Evolutionary conservation across 192 early-diverging fungal species (phyloP).

Genomic region (Coemansia sp.): DNA sequence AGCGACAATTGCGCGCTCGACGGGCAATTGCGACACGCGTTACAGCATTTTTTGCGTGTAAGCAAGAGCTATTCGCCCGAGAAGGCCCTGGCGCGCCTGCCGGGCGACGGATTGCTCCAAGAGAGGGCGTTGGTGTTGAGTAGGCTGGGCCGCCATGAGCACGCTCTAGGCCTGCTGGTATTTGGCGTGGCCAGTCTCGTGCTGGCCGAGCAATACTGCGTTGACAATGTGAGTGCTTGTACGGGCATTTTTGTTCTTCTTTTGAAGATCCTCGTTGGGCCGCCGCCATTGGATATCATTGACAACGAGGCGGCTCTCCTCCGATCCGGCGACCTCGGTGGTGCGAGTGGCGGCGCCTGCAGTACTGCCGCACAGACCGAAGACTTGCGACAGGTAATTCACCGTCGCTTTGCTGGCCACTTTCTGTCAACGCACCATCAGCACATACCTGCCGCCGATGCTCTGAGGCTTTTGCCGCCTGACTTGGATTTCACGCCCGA

Average conservation of each 20-base stretch:
- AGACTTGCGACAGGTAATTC: slow-evolving; percentile 10
- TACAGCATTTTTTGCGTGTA: slow-evolving; percentile 68
- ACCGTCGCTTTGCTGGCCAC: slow-evolving; percentile 37
- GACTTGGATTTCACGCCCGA: slow-evolving; percentile 48
- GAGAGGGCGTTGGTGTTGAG: slow-evolving; percentile 79
- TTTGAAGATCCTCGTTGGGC: slow-evolving; percentile 29
- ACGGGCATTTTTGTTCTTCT: slow-evolving; percentile 39
- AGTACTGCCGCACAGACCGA: slow-evolving; percentile 11
- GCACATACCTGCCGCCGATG: slow-evolving; percentile 31
- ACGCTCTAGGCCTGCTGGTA: slow-evolving; percentile 80
- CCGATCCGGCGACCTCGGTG: background rate
- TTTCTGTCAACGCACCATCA: slow-evolving; percentile 34
- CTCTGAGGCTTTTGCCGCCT: slow-evolving; percentile 41
- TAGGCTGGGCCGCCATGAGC: slow-evolving; percentile 79
- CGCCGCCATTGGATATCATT: slow-evolving; percentile 27
- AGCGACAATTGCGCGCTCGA: background rate
- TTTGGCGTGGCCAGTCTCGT: slow-evolving; percentile 64
- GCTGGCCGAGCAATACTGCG: slow-evolving; percentile 61
- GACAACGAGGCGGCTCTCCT: slow-evolving; percentile 27
- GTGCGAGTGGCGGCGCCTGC: background rate
- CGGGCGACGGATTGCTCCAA: slow-evolving; percentile 75
- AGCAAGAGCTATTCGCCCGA: slow-evolving; percentile 75
- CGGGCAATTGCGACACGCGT: slow-evolving; percentile 17
- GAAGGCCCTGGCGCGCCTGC: slow-evolving; percentile 67
- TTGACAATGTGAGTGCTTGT: slow-evolving; percentile 45